phyloP scores from a whole-genome alignment of 73 alveolate genomes.

The Chromera velia region DNA sequence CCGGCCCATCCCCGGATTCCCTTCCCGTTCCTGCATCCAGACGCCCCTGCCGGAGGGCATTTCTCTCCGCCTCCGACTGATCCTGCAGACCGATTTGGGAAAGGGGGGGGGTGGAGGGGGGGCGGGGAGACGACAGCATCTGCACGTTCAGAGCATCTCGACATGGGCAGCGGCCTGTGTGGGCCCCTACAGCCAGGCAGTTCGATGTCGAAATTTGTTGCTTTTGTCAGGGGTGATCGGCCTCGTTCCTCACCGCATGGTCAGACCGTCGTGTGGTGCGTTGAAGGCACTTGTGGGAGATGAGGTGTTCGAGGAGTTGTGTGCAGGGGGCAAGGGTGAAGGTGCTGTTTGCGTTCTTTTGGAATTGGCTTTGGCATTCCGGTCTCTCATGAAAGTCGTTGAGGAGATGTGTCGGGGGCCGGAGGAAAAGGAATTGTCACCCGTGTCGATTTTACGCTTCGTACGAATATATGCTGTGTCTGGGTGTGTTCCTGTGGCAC shows the following conservation, averaged over 20 bases:
- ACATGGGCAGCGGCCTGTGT: constrained; percentile 48
- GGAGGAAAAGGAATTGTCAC: too few species aligned
- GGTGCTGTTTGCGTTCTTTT: not conserved
- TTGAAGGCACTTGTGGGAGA: not conserved
- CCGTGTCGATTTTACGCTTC: too few species aligned
- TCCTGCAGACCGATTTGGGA: too few species aligned
- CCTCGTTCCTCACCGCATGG: not conserved
- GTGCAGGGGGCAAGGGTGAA: not conserved
- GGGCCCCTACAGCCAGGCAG: constrained; percentile 41
- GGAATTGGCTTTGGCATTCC: not conserved
- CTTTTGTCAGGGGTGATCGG: not conserved
- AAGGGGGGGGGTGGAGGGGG: not conserved
- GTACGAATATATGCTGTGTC: too few species aligned
- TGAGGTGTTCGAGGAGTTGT: not conserved
- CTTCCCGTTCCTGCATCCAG: constrained; percentile 24
- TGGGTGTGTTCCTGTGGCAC: too few species aligned
- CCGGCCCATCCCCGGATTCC: too few species aligned
- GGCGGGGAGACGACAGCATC: not conserved
- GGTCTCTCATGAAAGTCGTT: not conserved
- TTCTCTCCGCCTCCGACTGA: not conserved
- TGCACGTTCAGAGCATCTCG: constrained; percentile 37
- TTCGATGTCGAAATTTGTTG: not conserved
- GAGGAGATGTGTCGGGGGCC: not conserved
- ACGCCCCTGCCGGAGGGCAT: constrained; percentile 20
- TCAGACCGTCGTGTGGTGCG: too few species aligned